phyloP scores from a whole-genome alignment of 495 filamentous ascomycete genomes.

The Tuber borchii region DNA sequence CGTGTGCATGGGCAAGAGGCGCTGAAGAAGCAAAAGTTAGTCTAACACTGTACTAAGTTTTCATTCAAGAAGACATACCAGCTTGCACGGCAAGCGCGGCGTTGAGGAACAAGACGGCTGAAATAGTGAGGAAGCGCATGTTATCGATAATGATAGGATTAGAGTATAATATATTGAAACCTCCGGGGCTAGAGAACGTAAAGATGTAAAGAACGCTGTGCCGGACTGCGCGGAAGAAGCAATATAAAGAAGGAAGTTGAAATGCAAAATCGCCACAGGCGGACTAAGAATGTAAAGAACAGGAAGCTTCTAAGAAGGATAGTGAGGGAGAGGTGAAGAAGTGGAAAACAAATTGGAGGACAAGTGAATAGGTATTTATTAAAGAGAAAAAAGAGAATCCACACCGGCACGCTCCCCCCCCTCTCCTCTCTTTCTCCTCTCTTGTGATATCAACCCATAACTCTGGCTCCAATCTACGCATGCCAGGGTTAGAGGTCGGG shows the following conservation, averaged over 20 bases:
- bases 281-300: background rate
- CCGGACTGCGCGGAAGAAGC: conserved; percentile 10
- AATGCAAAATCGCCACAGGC: conserved; percentile 19
- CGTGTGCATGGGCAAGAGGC: conserved; percentile 6
- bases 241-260: conserved; percentile 5
- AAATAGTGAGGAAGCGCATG: conserved; percentile 27
- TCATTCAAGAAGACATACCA: conserved; percentile 14
- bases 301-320: background rate
- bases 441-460: background rate
- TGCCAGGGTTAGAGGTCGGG: background rate
- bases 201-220: conserved; percentile 17
- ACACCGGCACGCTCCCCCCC: background rate
- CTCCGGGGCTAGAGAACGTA: conserved; percentile 16
- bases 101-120: conserved; percentile 13
- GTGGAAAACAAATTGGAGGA: conserved; percentile 2
- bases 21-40: background rate
- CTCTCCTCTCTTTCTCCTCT: background rate
- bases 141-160: background rate
- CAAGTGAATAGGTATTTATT: conserved; percentile 29
- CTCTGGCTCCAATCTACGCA: background rate
- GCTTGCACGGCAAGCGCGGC: conserved; percentile 18
- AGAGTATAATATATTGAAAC: conserved; percentile 8
- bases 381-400: background rate
- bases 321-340: conserved; percentile 7
- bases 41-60: background rate